A percentile compares a stretch with the other conserved stretches of the same genome.
Conservation (phyloP, 345 rosid genomes). For the Aethionema arabicum region DNA sequence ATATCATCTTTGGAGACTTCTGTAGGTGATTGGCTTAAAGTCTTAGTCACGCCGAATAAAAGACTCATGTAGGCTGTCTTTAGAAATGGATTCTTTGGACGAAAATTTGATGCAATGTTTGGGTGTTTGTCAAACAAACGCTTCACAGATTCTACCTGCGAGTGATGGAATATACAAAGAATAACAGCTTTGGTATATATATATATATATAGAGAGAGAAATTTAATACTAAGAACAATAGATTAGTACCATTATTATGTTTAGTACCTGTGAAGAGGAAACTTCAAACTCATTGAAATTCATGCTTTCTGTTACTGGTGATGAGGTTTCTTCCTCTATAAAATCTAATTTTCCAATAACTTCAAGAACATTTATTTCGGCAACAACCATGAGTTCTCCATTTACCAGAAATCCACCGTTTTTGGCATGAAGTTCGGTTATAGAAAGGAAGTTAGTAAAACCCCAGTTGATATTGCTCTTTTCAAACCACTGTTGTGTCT, state of each 20-base stretch:
- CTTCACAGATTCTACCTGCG: not conserved
- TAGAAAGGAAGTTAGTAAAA: too few relatives aligned
- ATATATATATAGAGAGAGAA: too few relatives aligned
- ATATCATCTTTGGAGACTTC: not conserved
- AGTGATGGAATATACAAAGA: too few relatives aligned
- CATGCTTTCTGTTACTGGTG: not conserved
- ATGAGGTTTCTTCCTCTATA: not conserved
- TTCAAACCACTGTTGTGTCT: too few relatives aligned
- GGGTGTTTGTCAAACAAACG: conserved; percentile 2
- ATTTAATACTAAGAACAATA: not conserved
- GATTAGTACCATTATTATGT: not conserved
- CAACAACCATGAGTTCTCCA: conserved; percentile 58
- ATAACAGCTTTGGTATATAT: too few relatives aligned
- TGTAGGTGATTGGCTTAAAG: not conserved
- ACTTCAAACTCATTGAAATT: conserved; percentile 7
- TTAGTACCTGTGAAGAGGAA: not conserved
- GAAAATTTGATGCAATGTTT: not conserved
- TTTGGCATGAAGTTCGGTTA: too few relatives aligned
- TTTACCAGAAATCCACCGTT: conserved; percentile 38
- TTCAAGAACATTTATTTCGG: conserved; percentile 44
- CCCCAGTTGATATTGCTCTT: too few relatives aligned
- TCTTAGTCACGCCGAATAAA: not conserved
- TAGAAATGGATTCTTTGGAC: not conserved
- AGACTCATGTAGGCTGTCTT: not conserved
- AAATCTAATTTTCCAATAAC: not conserved